These are phyloP conservation scores for Solanum chmielewskii DNA, from an alignment of 257 asterid species.

Conservation along the genomic window DNA sequence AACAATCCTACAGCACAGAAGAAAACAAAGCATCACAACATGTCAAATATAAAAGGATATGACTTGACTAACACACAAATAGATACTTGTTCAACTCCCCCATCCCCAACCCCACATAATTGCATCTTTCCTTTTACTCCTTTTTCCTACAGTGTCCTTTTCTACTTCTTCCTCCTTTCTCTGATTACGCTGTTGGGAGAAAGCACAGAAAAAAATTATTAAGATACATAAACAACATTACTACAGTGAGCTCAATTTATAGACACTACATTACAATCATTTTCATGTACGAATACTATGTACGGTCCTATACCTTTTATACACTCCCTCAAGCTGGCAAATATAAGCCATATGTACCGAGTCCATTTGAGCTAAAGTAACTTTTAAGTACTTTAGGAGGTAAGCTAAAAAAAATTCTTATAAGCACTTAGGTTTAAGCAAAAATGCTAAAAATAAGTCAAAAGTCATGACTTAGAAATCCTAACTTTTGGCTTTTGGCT, in stretches of 20 bases:
- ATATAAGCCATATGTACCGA: not conserved
- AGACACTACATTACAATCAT: not conserved
- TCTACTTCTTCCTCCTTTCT: not conserved
- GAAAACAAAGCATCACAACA: not conserved
- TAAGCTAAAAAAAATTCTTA: not conserved
- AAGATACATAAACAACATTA: not conserved
- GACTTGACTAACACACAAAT: not conserved
- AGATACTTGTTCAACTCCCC: not conserved
- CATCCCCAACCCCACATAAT: not conserved
- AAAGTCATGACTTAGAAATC: not conserved
- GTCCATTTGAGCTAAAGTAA: not conserved
- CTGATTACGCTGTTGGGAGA: not conserved
- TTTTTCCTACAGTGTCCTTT: not conserved
- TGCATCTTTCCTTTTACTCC: not conserved
- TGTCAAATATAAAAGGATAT: not conserved
- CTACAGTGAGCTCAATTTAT: not conserved
- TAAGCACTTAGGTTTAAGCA: not conserved
- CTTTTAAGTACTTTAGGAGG: not conserved
- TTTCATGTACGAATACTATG: not conserved
- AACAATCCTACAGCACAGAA: slow-evolving; percentile 67
- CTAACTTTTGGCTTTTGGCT: not conserved
- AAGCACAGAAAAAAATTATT: not conserved
- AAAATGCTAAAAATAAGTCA: not conserved
- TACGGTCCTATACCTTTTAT: not conserved
- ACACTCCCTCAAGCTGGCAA: not conserved